Conservation (phyloP, 495 filamentous ascomycete species). For the Penicillium pancosmium region DNA sequence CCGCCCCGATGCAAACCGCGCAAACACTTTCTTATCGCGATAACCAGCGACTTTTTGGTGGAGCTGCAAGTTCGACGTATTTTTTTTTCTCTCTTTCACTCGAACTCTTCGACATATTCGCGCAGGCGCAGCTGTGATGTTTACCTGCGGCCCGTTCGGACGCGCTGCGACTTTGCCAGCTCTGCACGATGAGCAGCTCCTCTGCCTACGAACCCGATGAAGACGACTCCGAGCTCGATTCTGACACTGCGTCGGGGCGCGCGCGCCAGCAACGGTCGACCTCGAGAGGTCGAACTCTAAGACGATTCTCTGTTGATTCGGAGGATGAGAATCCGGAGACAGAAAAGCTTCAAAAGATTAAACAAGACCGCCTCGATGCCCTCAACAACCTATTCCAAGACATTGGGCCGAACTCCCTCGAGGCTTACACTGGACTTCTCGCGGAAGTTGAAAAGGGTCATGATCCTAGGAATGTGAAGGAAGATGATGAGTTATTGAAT, state of each 20-base stretch:
- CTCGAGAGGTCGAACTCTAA: constrained; percentile 1
- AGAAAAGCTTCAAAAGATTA: neutral
- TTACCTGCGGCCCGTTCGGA: constrained; percentile 9
- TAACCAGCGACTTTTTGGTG: constrained; percentile 14
- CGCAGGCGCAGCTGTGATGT: constrained; percentile 33
- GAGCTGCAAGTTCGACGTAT: constrained; percentile 13
- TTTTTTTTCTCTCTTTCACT: constrained; percentile 18
- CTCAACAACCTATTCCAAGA: neutral
- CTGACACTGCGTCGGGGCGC: constrained; percentile 16
- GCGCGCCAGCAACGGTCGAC: constrained; percentile 13
- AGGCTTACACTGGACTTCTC: constrained; percentile 8
- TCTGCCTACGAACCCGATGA: constrained; percentile 32
- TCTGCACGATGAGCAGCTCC: constrained; percentile 44
- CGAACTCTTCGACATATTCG: neutral
- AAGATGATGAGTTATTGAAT: constrained; percentile 20
- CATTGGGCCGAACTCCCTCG: neutral
- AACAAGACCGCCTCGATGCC: neutral
- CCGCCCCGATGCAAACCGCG: constrained; percentile 38
- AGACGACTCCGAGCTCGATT: constrained; percentile 36
- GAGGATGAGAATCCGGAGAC: neutral
- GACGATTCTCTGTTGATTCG: neutral
- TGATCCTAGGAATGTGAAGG: constrained; percentile 8
- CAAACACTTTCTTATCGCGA: constrained; percentile 46
- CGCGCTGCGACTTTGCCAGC: constrained; percentile 27
- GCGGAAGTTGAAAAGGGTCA: constrained; percentile 49